Percentiles rank a stretch among this genome's conserved stretches.
phyloP scores from a whole-genome alignment of 768 basidiomycete genomes.

The Hysterangium stoloniferum region DNA sequence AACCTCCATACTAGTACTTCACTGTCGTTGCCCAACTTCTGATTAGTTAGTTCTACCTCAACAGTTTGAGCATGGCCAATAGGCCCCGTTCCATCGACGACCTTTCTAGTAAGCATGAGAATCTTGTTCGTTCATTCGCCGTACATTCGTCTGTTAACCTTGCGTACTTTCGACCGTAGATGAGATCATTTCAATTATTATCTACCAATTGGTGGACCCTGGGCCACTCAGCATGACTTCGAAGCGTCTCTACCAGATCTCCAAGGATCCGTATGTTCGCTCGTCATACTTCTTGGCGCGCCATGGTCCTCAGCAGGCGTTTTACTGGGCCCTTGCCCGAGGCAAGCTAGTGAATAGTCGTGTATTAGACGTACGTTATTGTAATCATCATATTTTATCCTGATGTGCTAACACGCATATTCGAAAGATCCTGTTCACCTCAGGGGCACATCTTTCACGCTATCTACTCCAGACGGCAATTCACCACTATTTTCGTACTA shows the following conservation, averaged over 20 bases:
- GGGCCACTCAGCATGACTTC: slow-evolving; percentile 48
- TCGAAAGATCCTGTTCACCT: slow-evolving; percentile 58
- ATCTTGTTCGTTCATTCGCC: slow-evolving; percentile 9
- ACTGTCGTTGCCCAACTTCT: no score
- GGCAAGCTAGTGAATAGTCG: slow-evolving; percentile 56
- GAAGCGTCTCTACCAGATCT: slow-evolving; percentile 53
- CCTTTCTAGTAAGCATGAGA: slow-evolving; percentile 47
- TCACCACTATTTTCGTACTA: slow-evolving; percentile 71
- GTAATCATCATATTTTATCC: slow-evolving; percentile 18
- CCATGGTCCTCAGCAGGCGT: slow-evolving; percentile 38
- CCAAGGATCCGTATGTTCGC: slow-evolving; percentile 66
- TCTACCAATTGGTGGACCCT: slow-evolving; percentile 66
- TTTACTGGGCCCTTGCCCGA: slow-evolving; percentile 64
- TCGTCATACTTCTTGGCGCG: slow-evolving; percentile 73
- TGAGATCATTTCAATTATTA: slow-evolving; percentile 66
- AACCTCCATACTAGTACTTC: neutral
- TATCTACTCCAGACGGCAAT: slow-evolving; percentile 73
- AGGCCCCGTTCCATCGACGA: slow-evolving; percentile 42
- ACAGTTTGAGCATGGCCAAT: slow-evolving; percentile 1
- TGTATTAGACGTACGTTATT: slow-evolving; percentile 57
- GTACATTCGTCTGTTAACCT: neutral
- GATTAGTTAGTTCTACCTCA: no score
- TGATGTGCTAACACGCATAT: slow-evolving; percentile 14
- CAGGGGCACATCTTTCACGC: slow-evolving; percentile 71
- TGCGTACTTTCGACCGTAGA: slow-evolving; percentile 24